These are phyloP conservation scores for Vaccinium darrowii DNA, from an alignment of 148 eudicot species.

Conservation along the genomic window DNA sequence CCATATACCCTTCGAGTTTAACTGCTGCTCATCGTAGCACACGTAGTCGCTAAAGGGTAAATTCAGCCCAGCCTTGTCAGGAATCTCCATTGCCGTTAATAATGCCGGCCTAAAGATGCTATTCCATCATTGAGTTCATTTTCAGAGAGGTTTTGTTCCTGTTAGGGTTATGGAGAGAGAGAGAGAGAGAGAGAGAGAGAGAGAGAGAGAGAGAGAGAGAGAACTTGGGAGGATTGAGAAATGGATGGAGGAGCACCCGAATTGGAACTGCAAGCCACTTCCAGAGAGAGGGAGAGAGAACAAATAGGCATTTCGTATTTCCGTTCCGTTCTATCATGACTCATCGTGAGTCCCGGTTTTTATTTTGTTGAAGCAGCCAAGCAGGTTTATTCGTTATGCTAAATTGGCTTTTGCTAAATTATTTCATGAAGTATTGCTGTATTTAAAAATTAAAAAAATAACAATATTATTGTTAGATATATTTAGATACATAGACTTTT, in stretches of 20 bases:
- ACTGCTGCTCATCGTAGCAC: constrained; percentile 21
- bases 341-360: no score
- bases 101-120: not conserved
- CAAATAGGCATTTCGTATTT: no score
- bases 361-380: no score
- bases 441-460: no score
- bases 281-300: not conserved
- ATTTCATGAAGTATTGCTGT: no score
- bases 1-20: constrained; percentile 26
- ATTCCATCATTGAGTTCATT: not conserved
- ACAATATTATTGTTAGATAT: no score
- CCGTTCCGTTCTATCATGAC: no score
- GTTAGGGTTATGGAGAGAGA: not conserved
- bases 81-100: constrained; percentile 1
- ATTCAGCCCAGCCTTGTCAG: not conserved
- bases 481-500: no score
- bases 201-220: constrained; percentile 5
- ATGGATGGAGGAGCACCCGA: constrained; percentile 18
- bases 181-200: not conserved
- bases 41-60: not conserved
- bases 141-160: not conserved
- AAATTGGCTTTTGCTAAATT: no score
- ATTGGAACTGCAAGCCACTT: not conserved
- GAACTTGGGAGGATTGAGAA: constrained; percentile 1
- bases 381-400: no score